Percentiles rank a stretch among this genome's conserved stretches.
phyloP scores from a whole-genome alignment of 352 stramenopile species.

The Globisporangium parvum region DNA sequence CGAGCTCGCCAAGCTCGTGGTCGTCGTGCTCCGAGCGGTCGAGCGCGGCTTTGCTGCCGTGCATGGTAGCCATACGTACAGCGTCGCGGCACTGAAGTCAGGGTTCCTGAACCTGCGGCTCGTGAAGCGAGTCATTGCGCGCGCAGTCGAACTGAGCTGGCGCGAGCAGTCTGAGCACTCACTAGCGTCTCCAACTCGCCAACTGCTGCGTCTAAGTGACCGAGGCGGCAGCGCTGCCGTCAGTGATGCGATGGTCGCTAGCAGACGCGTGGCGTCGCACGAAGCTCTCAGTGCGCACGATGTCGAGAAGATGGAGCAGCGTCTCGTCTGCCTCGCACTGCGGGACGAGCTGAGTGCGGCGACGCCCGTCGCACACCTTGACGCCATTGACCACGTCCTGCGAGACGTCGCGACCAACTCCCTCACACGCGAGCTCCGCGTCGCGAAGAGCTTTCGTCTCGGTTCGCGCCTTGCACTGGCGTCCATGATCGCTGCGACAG shows the following conservation, averaged over 20 bases:
- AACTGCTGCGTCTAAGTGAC: not conserved
- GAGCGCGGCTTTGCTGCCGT: slow-evolving; percentile 23
- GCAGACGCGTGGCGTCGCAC: not conserved
- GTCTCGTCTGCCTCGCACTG: slow-evolving; percentile 30
- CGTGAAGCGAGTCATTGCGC: slow-evolving; percentile 20
- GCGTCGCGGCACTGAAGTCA: not conserved
- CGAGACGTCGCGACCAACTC: slow-evolving; percentile 30
- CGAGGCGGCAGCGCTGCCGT: not conserved
- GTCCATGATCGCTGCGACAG: slow-evolving; percentile 2
- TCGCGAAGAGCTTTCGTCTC: slow-evolving; percentile 17
- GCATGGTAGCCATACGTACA: not conserved
- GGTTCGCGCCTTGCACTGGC: not conserved
- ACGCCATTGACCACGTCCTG: slow-evolving; percentile 35
- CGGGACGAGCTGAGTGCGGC: slow-evolving; percentile 22
- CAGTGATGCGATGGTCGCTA: not conserved
- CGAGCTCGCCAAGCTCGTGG: slow-evolving; percentile 30
- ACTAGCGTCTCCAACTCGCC: not conserved
- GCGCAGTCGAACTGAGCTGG: slow-evolving; percentile 19
- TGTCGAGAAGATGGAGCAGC: slow-evolving; percentile 32
- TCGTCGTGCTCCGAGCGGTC: slow-evolving; percentile 19
- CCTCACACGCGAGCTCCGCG: slow-evolving; percentile 17
- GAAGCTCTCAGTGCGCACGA: slow-evolving; percentile 12
- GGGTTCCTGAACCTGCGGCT: slow-evolving; percentile 12
- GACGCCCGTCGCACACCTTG: slow-evolving; percentile 15
- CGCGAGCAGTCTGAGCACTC: not conserved